phyloP scores from a whole-genome alignment of 1,284 basidiomycete species.

The Ceratobasidium papillatum region DNA sequence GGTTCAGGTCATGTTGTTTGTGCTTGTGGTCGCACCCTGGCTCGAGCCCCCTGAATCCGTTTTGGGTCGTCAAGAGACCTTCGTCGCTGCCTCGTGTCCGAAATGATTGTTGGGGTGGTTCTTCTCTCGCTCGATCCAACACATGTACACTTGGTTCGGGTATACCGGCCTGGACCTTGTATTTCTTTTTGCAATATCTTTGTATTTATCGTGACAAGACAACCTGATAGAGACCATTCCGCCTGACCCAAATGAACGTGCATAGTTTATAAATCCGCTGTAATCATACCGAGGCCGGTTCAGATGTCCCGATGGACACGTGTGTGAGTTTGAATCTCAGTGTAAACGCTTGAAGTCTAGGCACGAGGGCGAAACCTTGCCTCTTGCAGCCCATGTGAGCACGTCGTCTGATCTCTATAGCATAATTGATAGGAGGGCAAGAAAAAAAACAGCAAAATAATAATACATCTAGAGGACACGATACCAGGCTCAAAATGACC shows the following conservation, averaged over 20 bases:
- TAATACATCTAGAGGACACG: slow-evolving; percentile 13
- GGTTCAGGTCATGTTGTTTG: slow-evolving; percentile 24
- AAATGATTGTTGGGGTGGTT: slow-evolving; percentile 1
- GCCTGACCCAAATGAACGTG: background rate
- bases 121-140: background rate
- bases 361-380: slow-evolving; percentile 5
- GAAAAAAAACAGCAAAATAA: slow-evolving; percentile 1
- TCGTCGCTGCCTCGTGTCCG: background rate
- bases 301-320: background rate
- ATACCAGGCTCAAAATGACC: too few relatives aligned
- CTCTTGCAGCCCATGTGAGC: background rate
- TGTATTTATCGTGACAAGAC: too few relatives aligned
- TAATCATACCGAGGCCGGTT: background rate
- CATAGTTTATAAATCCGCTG: background rate
- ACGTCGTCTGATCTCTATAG: background rate
- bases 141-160: too few relatives aligned
- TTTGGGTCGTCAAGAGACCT: slow-evolving; percentile 8
- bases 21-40: slow-evolving; percentile 19
- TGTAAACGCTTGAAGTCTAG: background rate
- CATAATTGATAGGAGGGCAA: background rate
- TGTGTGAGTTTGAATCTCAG: slow-evolving; percentile 5
- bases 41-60: slow-evolving; percentile 3
- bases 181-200: too few relatives aligned
- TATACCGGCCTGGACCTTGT: too few relatives aligned
- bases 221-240: too few relatives aligned